These are phyloP conservation scores for Raphanus sativus DNA, from an alignment of 345 rosid species.

Conservation along the genomic window DNA sequence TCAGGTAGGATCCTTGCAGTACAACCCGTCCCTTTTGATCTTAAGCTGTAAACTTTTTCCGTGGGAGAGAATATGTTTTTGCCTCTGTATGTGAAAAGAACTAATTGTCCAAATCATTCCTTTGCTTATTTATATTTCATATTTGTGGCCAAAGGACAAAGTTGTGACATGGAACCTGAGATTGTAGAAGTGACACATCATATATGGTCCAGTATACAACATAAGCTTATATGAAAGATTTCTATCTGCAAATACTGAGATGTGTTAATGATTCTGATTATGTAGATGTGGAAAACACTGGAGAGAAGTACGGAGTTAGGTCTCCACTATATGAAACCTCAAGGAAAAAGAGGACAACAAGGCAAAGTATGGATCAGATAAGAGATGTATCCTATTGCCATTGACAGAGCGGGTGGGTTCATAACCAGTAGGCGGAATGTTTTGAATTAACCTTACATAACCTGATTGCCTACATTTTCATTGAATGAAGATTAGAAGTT, in stretches of 20 bases:
- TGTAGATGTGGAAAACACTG: not conserved
- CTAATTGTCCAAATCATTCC: too few relatives aligned
- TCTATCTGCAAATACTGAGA: not conserved
- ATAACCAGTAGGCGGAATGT: not conserved
- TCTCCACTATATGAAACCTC: not conserved
- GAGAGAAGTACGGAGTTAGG: not conserved
- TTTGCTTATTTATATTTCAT: too few relatives aligned
- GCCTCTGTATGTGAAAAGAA: too few relatives aligned
- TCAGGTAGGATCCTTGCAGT: too few relatives aligned
- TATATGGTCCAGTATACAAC: not conserved
- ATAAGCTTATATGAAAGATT: not conserved
- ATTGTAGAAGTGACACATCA: not conserved
- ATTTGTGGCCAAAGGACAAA: too few relatives aligned
- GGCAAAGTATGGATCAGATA: not conserved
- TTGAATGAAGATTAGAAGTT: conserved; percentile 31
- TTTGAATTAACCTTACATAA: conserved; percentile 26
- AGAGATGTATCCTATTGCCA: not conserved
- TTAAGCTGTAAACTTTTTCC: too few relatives aligned
- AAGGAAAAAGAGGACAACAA: not conserved
- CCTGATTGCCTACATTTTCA: not conserved
- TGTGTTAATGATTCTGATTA: not conserved
- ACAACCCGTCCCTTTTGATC: too few relatives aligned
- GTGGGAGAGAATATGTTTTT: too few relatives aligned
- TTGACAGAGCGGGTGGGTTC: not conserved
- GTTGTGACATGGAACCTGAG: too few relatives aligned